phyloP scores from a whole-genome alignment of 257 asterid genomes.

The Solanum medicagineum region DNA sequence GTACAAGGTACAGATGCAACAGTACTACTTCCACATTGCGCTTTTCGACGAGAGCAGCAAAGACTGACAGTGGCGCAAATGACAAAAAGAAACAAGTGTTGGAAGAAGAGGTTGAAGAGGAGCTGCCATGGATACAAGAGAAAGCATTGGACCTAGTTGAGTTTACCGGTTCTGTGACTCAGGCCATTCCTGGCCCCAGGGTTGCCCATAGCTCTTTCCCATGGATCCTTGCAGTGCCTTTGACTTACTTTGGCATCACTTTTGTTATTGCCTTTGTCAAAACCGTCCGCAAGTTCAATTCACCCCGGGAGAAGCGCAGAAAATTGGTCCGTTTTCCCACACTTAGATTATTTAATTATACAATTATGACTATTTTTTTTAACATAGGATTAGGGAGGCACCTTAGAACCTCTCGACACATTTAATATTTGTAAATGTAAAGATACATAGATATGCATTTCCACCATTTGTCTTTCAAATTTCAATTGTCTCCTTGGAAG shows the following conservation, averaged over 20 bases:
- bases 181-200: conserved; percentile 95
- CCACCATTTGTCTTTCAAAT: background rate
- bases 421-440: background rate
- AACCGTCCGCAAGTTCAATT: conserved; percentile 64
- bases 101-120: conserved; percentile 61
- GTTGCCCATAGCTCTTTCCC: conserved; percentile 82
- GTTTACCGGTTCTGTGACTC: conserved; percentile 88
- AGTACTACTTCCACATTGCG: background rate
- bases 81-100: conserved; percentile 1
- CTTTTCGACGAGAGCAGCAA: background rate
- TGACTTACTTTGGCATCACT: conserved; percentile 75
- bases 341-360: background rate
- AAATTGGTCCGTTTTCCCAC: conserved; percentile 40
- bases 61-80: background rate
- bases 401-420: background rate
- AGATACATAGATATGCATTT: background rate
- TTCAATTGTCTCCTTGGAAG: background rate
- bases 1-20: background rate
- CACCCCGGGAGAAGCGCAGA: conserved; percentile 73
- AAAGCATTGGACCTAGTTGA: conserved; percentile 93
- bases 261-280: conserved; percentile 72
- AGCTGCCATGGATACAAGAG: conserved; percentile 95
- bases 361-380: background rate
- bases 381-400: background rate
- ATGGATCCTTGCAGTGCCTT: conserved; percentile 78